Base-by-base conservation (phyloP, 805 yeast species). In the Candida krabiensis region DNA sequence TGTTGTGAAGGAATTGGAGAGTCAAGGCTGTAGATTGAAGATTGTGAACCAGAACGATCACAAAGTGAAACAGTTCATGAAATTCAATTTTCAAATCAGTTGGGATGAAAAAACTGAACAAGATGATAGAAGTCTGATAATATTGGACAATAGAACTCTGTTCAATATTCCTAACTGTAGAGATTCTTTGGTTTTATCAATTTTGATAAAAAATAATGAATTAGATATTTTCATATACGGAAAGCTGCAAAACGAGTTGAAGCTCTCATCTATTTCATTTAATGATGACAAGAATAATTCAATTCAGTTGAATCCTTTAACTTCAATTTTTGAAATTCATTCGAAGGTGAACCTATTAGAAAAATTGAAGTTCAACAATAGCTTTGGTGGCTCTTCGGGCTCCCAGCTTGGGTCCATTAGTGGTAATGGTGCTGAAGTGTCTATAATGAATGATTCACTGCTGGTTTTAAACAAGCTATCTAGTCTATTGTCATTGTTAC, bases 1-100 rank as follows among this genome's bases (percentile, higher is more conserved):
- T 64, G 64, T 77, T 6, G 59, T 72, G n/a, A 76, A 72, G 46
- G 82, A 77, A 44, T 59, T 77, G 37, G 62, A 59, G 23, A 53
- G 49, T 12, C 64, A 66, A 39, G 64, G 66, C 0, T 68, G 77
- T 35, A 53, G 56, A 26, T 63, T 68, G 37, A 55, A 69, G 23
- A 54, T 62, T 16, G 40, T 61, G 13, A 55, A 58, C 27, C 44
- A 46, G 9, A 35, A 38, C 14, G 56, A 56, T 21, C 13, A 38
- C 17, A 32, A 41, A 3, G 54, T 50, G 13, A 41, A 48, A 18
- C 28, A 44, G 12, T 56, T 58, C 28, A 38, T 55, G 30, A 33
- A 18, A 15, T 24, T 17, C 35, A 63, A 68, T n/a, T 61, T 64
- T n/a, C 50, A 60, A 12, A 22, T 53, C 17, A 35, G 46, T 22